A percentile compares a stretch with the other conserved stretches of the same genome.
phyloP scores from a whole-genome alignment of 495 filamentous ascomycete species.

The Opeltia flavorubescens region DNA sequence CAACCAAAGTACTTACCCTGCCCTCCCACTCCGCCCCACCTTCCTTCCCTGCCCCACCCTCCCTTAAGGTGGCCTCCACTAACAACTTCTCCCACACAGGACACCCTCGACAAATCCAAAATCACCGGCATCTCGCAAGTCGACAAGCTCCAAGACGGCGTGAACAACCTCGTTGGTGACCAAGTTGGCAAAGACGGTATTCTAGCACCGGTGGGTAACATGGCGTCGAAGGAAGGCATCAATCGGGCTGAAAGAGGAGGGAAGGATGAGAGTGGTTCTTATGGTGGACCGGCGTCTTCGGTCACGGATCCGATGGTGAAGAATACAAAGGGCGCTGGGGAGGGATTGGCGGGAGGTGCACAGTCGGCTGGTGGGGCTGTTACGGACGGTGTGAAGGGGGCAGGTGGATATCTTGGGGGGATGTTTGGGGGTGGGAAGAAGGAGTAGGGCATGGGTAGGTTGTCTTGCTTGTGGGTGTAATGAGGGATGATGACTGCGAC shows the following conservation, averaged over 20 bases:
- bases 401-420: neutral
- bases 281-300: conserved; percentile 17
- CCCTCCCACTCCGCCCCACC: neutral
- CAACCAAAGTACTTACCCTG: conserved; percentile 31
- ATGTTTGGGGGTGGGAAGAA: conserved; percentile 3
- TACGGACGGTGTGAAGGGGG: neutral
- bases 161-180: conserved; percentile 40
- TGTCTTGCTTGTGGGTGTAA: too few relatives aligned
- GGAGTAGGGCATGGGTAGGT: neutral
- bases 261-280: conserved; percentile 43
- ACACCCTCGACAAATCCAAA: conserved; percentile 50
- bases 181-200: conserved; percentile 52
- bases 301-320: neutral
- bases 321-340: conserved; percentile 1
- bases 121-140: conserved; percentile 47
- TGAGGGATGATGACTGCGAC: too few relatives aligned
- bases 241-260: conserved; percentile 48
- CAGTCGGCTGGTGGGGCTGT: conserved; percentile 1
- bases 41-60: neutral
- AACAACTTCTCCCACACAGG: conserved; percentile 22
- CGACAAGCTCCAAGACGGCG: conserved; percentile 48
- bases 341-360: neutral
- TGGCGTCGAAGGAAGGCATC: conserved; percentile 45
- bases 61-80: neutral
- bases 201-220: conserved; percentile 43